A percentile compares a stretch with the other conserved stretches of the same genome.
phyloP scores from a whole-genome alignment of 208 protist species.

The Leptomonas seymouri region DNA sequence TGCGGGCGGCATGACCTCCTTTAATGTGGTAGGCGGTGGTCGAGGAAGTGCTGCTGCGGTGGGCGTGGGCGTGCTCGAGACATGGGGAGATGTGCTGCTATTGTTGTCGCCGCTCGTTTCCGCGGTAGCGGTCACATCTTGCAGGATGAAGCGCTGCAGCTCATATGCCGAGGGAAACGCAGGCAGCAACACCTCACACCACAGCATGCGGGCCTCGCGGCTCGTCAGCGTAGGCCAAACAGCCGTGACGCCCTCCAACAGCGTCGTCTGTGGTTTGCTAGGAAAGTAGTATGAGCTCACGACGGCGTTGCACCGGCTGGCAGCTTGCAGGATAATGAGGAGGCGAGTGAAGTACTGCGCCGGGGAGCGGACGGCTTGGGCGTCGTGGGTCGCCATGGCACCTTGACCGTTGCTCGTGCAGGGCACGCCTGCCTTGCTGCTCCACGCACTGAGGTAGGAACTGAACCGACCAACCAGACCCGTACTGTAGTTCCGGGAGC shows the following conservation, averaged over 20 bases:
- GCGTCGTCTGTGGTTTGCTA: slow-evolving; percentile 54
- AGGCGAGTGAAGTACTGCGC: slow-evolving; percentile 28
- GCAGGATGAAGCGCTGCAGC: slow-evolving; percentile 44
- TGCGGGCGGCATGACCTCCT: slow-evolving; percentile 43
- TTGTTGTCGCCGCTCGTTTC: neutral
- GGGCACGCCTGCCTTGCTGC: neutral
- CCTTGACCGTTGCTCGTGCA: neutral
- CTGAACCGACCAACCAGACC: slow-evolving; percentile 3
- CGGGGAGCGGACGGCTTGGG: neutral
- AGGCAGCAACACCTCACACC: slow-evolving; percentile 42
- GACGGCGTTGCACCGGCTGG: slow-evolving; percentile 31
- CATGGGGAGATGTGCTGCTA: neutral
- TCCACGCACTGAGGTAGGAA: slow-evolving; percentile 22
- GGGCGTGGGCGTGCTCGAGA: neutral
- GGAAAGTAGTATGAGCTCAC: slow-evolving; percentile 71
- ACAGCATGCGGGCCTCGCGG: slow-evolving; percentile 35
- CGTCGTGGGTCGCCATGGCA: neutral
- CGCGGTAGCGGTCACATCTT: slow-evolving; percentile 4
- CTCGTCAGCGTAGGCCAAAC: slow-evolving; percentile 57
- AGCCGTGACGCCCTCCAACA: slow-evolving; percentile 48
- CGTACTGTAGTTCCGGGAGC: too few relatives aligned
- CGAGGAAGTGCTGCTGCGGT: neutral
- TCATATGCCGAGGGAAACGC: slow-evolving; percentile 42
- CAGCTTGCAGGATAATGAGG: slow-evolving; percentile 25
- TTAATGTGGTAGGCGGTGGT: slow-evolving; percentile 27